These are phyloP conservation scores for Cyclocybe cylindracea DNA, from an alignment of 768 basidiomycete species.

Conservation along the genomic window DNA sequence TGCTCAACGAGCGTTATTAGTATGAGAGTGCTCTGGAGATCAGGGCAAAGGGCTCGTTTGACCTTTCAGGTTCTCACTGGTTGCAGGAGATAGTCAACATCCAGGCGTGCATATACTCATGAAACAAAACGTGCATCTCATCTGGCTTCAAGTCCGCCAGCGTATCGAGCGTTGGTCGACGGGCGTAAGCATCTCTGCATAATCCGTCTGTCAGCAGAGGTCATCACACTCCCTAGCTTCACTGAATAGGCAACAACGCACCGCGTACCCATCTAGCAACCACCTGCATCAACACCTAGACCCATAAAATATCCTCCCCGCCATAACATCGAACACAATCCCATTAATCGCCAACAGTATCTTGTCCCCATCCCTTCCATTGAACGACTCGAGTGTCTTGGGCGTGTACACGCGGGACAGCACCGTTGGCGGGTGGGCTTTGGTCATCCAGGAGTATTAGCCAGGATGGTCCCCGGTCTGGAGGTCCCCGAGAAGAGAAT, in stretches of 20 bases:
- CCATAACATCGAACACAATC: constrained; percentile 90
- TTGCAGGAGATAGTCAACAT: constrained; percentile 13
- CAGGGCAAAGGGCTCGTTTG: too few relatives aligned
- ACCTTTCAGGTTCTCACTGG: constrained; percentile 96
- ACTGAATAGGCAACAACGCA: too few relatives aligned
- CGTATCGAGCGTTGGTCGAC: constrained; percentile 83
- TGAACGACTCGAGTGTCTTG: constrained; percentile 67
- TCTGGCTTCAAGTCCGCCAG: constrained; percentile 75
- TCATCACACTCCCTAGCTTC: too few relatives aligned
- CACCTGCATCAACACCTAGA: constrained; percentile 61
- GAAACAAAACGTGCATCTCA: constrained; percentile 70
- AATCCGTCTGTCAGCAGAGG: constrained; percentile 23
- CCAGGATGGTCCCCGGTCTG: constrained; percentile 52
- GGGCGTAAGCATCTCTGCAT: constrained; percentile 82
- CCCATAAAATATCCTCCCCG: constrained; percentile 91
- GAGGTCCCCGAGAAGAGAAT: constrained; percentile 70
- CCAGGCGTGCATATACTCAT: not conserved
- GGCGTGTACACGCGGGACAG: constrained; percentile 81
- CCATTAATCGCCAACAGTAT: constrained; percentile 86
- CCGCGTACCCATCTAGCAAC: constrained; percentile 88
- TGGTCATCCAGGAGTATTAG: constrained; percentile 97
- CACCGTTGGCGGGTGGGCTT: constrained; percentile 74
- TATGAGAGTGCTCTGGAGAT: constrained; percentile 20
- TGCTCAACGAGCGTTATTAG: constrained; percentile 25
- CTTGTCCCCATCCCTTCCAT: constrained; percentile 62